Evolutionary conservation across 352 stramenopile species (phyloP), one percentile per base, ranked within the genome.

Genomic region (Pythium grandisporangium): DNA sequence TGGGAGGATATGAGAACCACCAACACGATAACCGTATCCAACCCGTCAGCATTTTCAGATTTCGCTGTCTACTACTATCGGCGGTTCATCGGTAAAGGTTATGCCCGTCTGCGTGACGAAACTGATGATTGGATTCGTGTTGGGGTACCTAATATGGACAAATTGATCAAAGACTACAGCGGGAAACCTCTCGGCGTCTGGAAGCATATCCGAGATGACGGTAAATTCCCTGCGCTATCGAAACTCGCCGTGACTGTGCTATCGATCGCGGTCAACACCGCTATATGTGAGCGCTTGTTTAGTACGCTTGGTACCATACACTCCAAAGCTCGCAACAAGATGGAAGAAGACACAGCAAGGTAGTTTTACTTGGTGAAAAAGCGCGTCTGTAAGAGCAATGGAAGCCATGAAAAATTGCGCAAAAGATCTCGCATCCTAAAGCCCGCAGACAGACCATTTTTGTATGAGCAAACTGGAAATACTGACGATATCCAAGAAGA

Each of bases 221-320:
- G n/a, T 8, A 10, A 10, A 2, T 29, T 4, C 24, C 19, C 6
- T 14, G 27, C 25, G 30, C 29, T 60, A 3, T 30, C 50, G 11
- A 3, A 42, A 23, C 44, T 66, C 25, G 47, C 38, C 10, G 26
- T 56, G 4, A 23, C 22, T 6, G 23, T 57, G 6, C 29, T 61
- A 27, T 61, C 47, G 0, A 55, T 59, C 42, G 36, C 45, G 20
- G 44, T 63, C 21, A 63, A 65, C 26, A 61, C 38, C 1, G 51
- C 56, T 20, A 65, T 47, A 6, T 61, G 56, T 37, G 56, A 61
- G 24, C 46, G 51, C 0, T 32, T 54, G 7, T 65, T 61, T 27
- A 65, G 46, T 23, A 43, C 54, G 19, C 35, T 65, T 11, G 43
- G 33, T 5, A 17, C 46, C 4, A 60, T 61, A 25, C 42, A 51